Conservation (phyloP, 495 filamentous ascomycete species). For the Articulospora tetracladia region DNA sequence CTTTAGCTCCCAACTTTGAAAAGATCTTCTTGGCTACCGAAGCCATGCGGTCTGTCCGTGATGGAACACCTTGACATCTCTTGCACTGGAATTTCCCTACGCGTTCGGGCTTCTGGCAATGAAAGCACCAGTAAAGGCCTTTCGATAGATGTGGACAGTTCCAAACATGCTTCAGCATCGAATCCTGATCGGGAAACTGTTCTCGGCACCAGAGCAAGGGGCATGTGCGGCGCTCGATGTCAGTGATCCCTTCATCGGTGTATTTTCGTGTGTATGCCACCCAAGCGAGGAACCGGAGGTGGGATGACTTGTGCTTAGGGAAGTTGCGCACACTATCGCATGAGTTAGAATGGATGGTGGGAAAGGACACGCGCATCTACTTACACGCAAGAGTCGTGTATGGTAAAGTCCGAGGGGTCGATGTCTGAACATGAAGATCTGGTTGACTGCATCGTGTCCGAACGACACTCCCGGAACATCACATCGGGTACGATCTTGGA, state of each 20-base stretch:
- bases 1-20: constrained; percentile 19
- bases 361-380: neutral
- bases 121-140: constrained; percentile 27
- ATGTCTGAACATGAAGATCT: constrained; percentile 4
- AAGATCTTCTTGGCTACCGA: constrained; percentile 26
- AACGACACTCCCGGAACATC: neutral
- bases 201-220: constrained; percentile 24
- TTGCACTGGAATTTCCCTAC: constrained; percentile 23
- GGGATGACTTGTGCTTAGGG: constrained; percentile 25
- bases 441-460: constrained; percentile 4
- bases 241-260: constrained; percentile 19
- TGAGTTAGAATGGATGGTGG: neutral
- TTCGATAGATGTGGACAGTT: constrained; percentile 23
- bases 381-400: constrained; percentile 27
- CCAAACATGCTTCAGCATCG: constrained; percentile 25
- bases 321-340: constrained; percentile 19
- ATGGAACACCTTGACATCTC: constrained; percentile 18
- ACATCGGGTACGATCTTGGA: neutral
- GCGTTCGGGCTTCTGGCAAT: constrained; percentile 23
- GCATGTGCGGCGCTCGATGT: constrained; percentile 23
- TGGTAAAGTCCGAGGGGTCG: constrained; percentile 13
- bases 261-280: constrained; percentile 27
- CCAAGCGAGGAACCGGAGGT: constrained; percentile 25
- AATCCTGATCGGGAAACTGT: constrained; percentile 20
- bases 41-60: constrained; percentile 18